Percentiles rank a stretch among this genome's conserved stretches.
Conservation (phyloP, 805 yeast species). For the Torulaspora franciscae region DNA sequence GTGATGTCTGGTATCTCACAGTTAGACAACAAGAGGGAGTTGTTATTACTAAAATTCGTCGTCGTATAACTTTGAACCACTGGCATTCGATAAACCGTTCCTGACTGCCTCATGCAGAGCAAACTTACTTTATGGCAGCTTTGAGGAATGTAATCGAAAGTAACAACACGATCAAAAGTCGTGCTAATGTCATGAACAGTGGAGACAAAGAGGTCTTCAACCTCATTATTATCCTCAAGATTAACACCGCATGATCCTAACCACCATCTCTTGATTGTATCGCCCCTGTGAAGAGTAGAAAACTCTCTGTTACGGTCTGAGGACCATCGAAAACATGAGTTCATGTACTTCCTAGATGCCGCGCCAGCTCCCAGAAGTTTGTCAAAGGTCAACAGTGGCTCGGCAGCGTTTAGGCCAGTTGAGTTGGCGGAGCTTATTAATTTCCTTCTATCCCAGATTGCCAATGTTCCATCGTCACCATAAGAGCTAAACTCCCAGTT, state of each 20-base stretch:
- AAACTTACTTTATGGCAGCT: slow-evolving; percentile 57
- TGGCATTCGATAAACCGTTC: slow-evolving; percentile 77
- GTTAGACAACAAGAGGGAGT: slow-evolving; percentile 56
- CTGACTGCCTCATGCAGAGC: slow-evolving; percentile 87
- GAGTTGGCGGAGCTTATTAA: slow-evolving; percentile 35
- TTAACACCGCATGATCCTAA: slow-evolving; percentile 50
- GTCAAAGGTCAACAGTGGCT: slow-evolving; percentile 56
- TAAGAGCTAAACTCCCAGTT: slow-evolving; percentile 64
- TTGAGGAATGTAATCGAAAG: slow-evolving; percentile 73
- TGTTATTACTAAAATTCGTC: slow-evolving; percentile 60
- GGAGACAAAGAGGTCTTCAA: slow-evolving; percentile 66
- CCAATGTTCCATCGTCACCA: slow-evolving; percentile 78
- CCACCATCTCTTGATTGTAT: slow-evolving; percentile 73
- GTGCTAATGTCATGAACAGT: slow-evolving; percentile 70
- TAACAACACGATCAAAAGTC: slow-evolving; percentile 72
- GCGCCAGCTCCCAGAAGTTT: slow-evolving; percentile 55
- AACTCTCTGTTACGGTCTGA: slow-evolving; percentile 64
- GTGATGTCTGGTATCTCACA: slow-evolving; percentile 30
- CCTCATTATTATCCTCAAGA: slow-evolving; percentile 20
- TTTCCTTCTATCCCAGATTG: slow-evolving; percentile 76
- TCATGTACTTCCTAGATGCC: slow-evolving; percentile 52
- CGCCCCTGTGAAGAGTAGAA: slow-evolving; percentile 75
- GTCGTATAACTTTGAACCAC: slow-evolving; percentile 62
- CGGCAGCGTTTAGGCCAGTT: slow-evolving; percentile 38
- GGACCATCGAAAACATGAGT: slow-evolving; percentile 67